phyloP scores from a whole-genome alignment of 768 basidiomycete genomes.

The Boletus subcaerulescens region DNA sequence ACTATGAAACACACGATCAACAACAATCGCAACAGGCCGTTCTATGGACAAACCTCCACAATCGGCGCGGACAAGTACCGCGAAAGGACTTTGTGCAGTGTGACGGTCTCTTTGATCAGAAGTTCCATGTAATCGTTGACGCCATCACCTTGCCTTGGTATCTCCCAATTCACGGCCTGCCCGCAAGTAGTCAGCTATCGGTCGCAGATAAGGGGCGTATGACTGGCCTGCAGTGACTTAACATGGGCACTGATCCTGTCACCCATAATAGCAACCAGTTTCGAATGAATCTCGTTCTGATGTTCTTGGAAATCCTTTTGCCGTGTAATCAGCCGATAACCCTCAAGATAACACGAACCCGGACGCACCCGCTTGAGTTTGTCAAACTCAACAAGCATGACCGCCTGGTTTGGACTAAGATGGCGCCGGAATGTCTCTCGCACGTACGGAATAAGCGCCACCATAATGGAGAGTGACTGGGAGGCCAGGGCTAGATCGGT shows the following conservation, averaged over 20 bases:
- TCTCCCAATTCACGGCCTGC: slow-evolving; percentile 78
- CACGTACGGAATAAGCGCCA: slow-evolving; percentile 91
- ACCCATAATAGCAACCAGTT: slow-evolving; percentile 97
- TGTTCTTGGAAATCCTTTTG: slow-evolving; percentile 95
- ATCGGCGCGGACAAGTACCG: slow-evolving; percentile 78
- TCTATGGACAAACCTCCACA: slow-evolving; percentile 62
- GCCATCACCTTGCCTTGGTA: slow-evolving; percentile 55
- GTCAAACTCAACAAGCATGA: slow-evolving; percentile 97
- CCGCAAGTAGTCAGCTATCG: slow-evolving; percentile 2
- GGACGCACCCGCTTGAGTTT: slow-evolving; percentile 89
- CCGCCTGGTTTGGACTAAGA: slow-evolving; percentile 90
- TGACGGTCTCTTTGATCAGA: slow-evolving; percentile 91
- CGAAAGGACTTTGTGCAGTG: slow-evolving; percentile 92
- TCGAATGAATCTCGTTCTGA: slow-evolving; percentile 97
- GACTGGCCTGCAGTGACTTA: slow-evolving; percentile 68
- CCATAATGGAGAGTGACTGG: slow-evolving; percentile 92
- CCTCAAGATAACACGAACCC: slow-evolving; percentile 2
- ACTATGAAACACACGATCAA: slow-evolving; percentile 41
- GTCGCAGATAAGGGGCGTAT: slow-evolving; percentile 5
- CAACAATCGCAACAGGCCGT: slow-evolving; percentile 8
- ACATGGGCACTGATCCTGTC: slow-evolving; percentile 88
- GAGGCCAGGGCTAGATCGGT: slow-evolving; percentile 77
- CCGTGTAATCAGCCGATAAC: slow-evolving; percentile 1
- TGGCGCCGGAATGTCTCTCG: slow-evolving; percentile 94
- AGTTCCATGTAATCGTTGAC: slow-evolving; percentile 90